phyloP scores from a whole-genome alignment of 2,329 filamentous ascomycete species.

The Penicillium sp. region DNA sequence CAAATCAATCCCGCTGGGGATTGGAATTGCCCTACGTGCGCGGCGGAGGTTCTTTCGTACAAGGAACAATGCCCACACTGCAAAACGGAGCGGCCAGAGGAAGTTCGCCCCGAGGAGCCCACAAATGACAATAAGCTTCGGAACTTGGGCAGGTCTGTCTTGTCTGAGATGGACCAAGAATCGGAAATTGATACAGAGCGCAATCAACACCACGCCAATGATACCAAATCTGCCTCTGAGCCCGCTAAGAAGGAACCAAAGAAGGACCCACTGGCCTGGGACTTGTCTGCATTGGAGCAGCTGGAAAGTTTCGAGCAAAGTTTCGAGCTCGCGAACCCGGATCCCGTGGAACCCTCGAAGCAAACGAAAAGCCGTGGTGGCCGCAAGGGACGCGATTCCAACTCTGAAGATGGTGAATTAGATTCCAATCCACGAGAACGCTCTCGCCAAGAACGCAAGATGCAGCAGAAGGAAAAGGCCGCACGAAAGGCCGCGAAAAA shows the following conservation, averaged over 20 bases:
- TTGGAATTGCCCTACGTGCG: constrained; percentile 19
- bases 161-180: constrained; percentile 18
- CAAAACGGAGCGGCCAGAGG: constrained; percentile 9
- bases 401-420: constrained; percentile 37
- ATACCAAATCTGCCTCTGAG: not conserved
- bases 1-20: not conserved
- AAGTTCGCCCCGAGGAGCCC: not conserved
- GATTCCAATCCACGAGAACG: constrained; percentile 40
- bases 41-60: constrained; percentile 9
- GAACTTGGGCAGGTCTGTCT: constrained; percentile 19
- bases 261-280: constrained; percentile 32
- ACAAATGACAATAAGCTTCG: constrained; percentile 20
- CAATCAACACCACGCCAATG: not conserved
- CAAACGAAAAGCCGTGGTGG: constrained; percentile 26
- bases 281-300: constrained; percentile 31
- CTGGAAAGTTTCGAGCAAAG: constrained; percentile 17
- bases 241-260: constrained; percentile 10
- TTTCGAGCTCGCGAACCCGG: constrained; percentile 8
- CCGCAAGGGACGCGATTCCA: constrained; percentile 23
- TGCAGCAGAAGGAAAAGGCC: constrained; percentile 44
- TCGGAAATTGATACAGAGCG: not conserved
- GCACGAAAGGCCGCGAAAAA: constrained; percentile 40
- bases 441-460: constrained; percentile 35
- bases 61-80: constrained; percentile 18
- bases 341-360: constrained; percentile 13